Evolutionary conservation across 1,284 basidiomycete species (phyloP).

Genomic region (Melanopsichium pennsylvanicum): DNA sequence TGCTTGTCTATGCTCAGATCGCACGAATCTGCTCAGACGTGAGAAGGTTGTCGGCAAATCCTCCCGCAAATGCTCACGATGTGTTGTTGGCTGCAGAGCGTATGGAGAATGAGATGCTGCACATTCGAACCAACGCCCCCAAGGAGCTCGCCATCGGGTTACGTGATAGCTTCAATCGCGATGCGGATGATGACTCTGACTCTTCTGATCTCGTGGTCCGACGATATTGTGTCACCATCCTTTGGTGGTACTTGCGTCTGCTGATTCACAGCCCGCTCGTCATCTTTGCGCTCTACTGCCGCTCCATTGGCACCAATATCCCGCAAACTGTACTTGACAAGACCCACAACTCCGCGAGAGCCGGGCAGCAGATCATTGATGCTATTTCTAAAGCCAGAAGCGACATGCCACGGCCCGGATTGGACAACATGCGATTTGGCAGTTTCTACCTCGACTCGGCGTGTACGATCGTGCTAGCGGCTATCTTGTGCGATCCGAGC

Average conservation of each 20-base stretch:
- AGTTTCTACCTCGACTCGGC: conserved; percentile 47
- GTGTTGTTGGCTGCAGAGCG: conserved; percentile 32
- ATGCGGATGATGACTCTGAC: conserved; percentile 39
- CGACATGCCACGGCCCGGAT: conserved; percentile 34
- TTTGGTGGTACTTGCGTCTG: conserved; percentile 47
- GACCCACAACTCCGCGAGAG: conserved; percentile 29
- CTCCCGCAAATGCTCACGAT: conserved; percentile 39
- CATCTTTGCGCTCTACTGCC: conserved; percentile 46
- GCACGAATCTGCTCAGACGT: conserved; percentile 36
- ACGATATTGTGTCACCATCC: conserved; percentile 31
- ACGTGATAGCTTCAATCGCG: conserved; percentile 20
- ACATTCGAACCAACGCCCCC: conserved; percentile 39
- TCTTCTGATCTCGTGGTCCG: conserved; percentile 41
- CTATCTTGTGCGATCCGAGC: conserved; percentile 41
- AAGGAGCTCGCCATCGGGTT: conserved; percentile 25
- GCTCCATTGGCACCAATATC: conserved; percentile 33
- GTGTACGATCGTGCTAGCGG: conserved; percentile 38
- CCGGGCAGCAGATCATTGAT: conserved; percentile 39
- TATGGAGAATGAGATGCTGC: conserved; percentile 40
- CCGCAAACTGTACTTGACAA: conserved; percentile 34
- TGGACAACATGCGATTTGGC: conserved; percentile 44
- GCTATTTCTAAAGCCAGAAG: conserved; percentile 31
- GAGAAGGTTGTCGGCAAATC: conserved; percentile 35
- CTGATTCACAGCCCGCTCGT: conserved; percentile 38
- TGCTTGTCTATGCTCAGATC: conserved; percentile 34